These are phyloP conservation scores for Fusarium luffae DNA, from an alignment of 2,329 filamentous ascomycete species.

Conservation along the genomic window DNA sequence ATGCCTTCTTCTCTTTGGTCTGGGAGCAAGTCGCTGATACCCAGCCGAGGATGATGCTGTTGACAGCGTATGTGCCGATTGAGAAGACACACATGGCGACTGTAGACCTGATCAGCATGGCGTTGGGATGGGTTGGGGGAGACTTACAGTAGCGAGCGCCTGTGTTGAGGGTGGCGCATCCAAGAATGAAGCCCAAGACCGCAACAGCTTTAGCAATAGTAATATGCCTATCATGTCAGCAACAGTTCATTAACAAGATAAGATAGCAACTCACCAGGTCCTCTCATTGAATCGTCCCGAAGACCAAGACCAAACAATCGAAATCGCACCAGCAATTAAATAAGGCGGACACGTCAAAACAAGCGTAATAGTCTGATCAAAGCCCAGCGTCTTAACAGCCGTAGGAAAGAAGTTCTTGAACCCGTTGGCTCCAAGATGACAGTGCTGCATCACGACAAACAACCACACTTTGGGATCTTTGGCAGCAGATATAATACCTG, in stretches of 20 bases:
- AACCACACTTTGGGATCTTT: slow-evolving; percentile 60
- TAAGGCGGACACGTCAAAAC: slow-evolving; percentile 55
- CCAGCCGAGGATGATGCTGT: slow-evolving; percentile 59
- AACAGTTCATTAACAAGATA: rapidly evolving
- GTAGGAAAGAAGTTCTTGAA: slow-evolving; percentile 52
- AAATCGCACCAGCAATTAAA: slow-evolving; percentile 49
- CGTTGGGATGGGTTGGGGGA: rapidly evolving
- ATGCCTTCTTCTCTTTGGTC: slow-evolving; percentile 58
- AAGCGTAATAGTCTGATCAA: slow-evolving; percentile 42
- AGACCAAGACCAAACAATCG: slow-evolving; percentile 46
- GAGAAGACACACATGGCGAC: slow-evolving; percentile 53
- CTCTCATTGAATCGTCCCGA: slow-evolving; percentile 59
- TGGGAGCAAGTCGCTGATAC: slow-evolving; percentile 55
- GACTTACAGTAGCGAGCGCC: slow-evolving; percentile 32
- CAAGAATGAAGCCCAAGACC: slow-evolving; percentile 43
- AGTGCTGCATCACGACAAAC: slow-evolving; percentile 62
- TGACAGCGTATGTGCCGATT: slow-evolving; percentile 54
- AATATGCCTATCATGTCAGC: slow-evolving; percentile 49
- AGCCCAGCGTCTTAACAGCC: slow-evolving; percentile 43
- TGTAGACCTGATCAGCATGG: rapidly evolving
- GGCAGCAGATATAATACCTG: slow-evolving; percentile 57
- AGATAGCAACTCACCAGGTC: slow-evolving; percentile 47
- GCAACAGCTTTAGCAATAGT: slow-evolving; percentile 55
- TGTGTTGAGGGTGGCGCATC: slow-evolving; percentile 42
- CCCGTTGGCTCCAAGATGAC: slow-evolving; percentile 60